Base-by-base conservation (phyloP, 176 grass and related monocot species). In the Oryza glumipatula region DNA sequence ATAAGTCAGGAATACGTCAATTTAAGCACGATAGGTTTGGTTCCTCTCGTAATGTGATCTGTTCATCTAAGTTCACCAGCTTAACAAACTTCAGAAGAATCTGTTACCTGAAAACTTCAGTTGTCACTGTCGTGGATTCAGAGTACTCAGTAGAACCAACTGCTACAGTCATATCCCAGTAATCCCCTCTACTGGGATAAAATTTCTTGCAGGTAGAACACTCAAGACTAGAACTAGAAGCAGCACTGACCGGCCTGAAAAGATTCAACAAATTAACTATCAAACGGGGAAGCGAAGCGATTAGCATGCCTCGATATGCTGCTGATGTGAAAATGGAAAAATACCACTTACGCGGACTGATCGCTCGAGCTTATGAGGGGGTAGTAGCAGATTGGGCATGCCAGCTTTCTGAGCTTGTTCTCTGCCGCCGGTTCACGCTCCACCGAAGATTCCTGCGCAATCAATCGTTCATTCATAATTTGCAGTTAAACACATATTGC, bases 381-480 rank as follows among this genome's bases (percentile, higher is more conserved):
- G 83, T 84, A 85, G 52, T 97, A 94, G 74, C 94, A 97, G 76
- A 94, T 92, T 84, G 94, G 94, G 14, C 90, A 97, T 9, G 90
- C 94, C 28, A 97, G 65, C 26, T 82, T 92, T 15, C 33, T 80
- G 7, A 86, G 67, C n/a, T 83, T 76, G 9, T 51, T 23, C 65
- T 76, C 77, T 41, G 41, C 7, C 46, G 65, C 80, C 76, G 21
- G 35, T 36, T 4, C 4, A 36, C 5, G 32, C 58, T 76, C 74
- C 72, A 67, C 65, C 63, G 22, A 45, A 60, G 74, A 28, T 30
- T 70, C 92, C 88, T 94, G 70, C 19, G 86, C 48, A 68, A 3
- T 46, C 9, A 0, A 77, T 49, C 48, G 24, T 24, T 5, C 19
- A 13, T 14, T 21, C 19, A 43, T 4, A 13, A 38, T 23, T 16